Evolutionary conservation across 2,329 filamentous ascomycete species (phyloP), one percentile per base, ranked within the genome.

Genomic region (Clonostachys rhizophaga): DNA sequence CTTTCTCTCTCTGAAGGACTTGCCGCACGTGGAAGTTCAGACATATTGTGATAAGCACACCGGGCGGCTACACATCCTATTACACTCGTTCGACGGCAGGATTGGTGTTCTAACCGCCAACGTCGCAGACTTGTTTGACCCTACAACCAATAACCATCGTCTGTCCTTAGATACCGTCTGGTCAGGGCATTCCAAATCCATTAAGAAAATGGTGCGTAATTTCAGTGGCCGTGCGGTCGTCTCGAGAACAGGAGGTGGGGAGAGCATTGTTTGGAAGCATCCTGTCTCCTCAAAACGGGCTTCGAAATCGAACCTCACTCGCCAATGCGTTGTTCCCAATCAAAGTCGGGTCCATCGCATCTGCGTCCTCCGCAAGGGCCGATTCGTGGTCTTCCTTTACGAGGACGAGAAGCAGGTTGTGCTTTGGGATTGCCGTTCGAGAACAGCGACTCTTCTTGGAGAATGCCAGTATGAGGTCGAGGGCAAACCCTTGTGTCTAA

Each of bases 141-240:
- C 88, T 3, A 74, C 77, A 3, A 75, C 79, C 1, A 78, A 79
- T 40, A 73, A 77, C 40, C 70, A 69, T 40, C 82, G 88, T 2
- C 67, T 95, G 14, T 67, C 71, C 17, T 74, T 81, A 13, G 81
- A 79, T 51, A 78, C 82, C 3, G 77, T 84, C 2, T 95, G 91
- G 89, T 89, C 89, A 2, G 91, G 92, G 1, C 91, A 96, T 68
- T 87, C 86, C 14, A 79, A 79, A 14, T 76, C 89, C 0, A 83
- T 96, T 51, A 86, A 87, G 58, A 95, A 95, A 61, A 88, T 96
- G 50, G 86, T 95, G 42, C 85, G 91, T 50, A 95, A 91, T 58
- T 87, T 87, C 40, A 88, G 84, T 57, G 91, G 91, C 9, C 78
- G 83, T 52, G 86, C 89, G 5, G 73, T 96, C 40, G 83, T 95